These are phyloP conservation scores for Buddleja alternifolia DNA, from an alignment of 257 asterid species.

Conservation along the genomic window DNA sequence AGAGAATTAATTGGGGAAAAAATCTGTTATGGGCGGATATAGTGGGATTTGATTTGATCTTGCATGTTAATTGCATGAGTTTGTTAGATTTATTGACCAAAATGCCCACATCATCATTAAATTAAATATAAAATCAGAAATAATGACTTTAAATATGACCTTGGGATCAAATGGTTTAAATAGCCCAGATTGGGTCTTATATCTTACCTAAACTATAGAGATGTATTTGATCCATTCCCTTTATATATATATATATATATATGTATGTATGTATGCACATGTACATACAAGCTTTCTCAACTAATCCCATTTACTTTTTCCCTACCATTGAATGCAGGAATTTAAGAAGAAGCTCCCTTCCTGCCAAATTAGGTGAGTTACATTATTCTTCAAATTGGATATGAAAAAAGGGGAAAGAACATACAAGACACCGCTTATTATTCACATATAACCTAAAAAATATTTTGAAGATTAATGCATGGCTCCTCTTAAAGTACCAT, in stretches of 20 bases:
- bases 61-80: too few relatives aligned
- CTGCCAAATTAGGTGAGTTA: slow-evolving; percentile 60
- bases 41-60: too few relatives aligned
- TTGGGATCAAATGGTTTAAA: too few relatives aligned
- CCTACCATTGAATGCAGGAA: slow-evolving; percentile 47
- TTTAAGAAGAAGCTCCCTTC: slow-evolving; percentile 44
- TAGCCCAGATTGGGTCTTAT: too few relatives aligned
- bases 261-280: slow-evolving; percentile 5
- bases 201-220: too few relatives aligned
- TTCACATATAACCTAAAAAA: not conserved
- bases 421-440: not conserved
- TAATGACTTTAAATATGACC: too few relatives aligned
- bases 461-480: not conserved
- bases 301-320: slow-evolving; percentile 47
- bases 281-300: slow-evolving; percentile 42
- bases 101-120: too few relatives aligned
- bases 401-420: not conserved
- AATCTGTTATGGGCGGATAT: too few relatives aligned
- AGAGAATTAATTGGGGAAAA: too few relatives aligned
- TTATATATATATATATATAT: not conserved
- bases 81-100: too few relatives aligned
- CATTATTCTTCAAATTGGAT: not conserved
- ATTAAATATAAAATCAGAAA: too few relatives aligned
- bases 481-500: not conserved
- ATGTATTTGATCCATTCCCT: too few relatives aligned